Evolutionary conservation across 192 early-diverging fungal species (phyloP).

Genomic region (Backusella morwellensis): DNA sequence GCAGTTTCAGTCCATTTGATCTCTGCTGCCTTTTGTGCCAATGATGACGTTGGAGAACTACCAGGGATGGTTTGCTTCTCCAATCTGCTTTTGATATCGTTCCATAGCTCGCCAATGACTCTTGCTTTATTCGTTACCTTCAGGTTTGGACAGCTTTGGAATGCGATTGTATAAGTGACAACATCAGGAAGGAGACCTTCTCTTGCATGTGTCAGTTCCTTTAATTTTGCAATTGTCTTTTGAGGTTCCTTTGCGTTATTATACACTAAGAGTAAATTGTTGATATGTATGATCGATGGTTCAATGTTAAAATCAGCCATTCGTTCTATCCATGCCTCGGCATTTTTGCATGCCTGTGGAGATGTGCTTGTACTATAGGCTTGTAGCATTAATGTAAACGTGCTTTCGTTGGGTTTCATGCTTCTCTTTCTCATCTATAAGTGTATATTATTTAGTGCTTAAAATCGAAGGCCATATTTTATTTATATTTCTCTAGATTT

Average conservation of each 20-base stretch:
- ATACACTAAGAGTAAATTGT: slow-evolving; percentile 1
- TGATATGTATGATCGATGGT: slow-evolving; percentile 4
- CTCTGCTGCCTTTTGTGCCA: neutral
- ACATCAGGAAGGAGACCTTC: neutral
- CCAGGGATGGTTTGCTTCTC: neutral
- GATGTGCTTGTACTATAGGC: slow-evolving; percentile 6
- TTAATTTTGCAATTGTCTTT: neutral
- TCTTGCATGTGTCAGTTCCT: neutral
- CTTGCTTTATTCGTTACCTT: neutral
- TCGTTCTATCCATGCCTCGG: slow-evolving; percentile 2
- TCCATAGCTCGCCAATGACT: neutral
- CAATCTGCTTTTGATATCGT: neutral
- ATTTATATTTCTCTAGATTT: neutral
- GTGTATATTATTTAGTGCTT: neutral
- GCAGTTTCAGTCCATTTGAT: neutral
- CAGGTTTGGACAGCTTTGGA: neutral
- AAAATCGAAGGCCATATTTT: neutral
- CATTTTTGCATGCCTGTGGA: neutral
- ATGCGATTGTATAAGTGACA: slow-evolving; percentile 3
- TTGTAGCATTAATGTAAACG: slow-evolving; percentile 1
- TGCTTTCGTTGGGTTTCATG: slow-evolving; percentile 6
- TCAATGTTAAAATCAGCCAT: slow-evolving; percentile 1
- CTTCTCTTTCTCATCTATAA: slow-evolving; percentile 13
- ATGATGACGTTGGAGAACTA: neutral
- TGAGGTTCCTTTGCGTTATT: neutral